These are phyloP conservation scores for Obba rivulosa DNA, from an alignment of 768 basidiomycete species.

Conservation along the genomic window DNA sequence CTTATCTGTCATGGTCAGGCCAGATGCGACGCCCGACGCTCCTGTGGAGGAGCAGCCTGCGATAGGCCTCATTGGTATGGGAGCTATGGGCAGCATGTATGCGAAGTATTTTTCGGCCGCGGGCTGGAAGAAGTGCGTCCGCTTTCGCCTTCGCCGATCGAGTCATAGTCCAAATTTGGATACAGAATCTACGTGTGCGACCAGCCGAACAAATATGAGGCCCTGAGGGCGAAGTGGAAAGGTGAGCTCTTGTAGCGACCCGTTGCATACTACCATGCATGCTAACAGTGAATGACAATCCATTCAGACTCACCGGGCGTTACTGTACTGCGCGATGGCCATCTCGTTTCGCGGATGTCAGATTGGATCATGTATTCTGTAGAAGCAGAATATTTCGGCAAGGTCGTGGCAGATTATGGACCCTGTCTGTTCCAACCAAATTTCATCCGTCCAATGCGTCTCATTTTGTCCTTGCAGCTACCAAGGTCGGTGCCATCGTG, in stretches of 20 bases:
- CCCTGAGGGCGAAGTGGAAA: conserved; percentile 53
- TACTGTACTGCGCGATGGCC: conserved; percentile 70
- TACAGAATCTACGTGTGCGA: conserved; percentile 88
- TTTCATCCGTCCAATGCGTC: conserved; percentile 3
- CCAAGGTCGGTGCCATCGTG: conserved; percentile 88
- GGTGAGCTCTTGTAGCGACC: conserved; percentile 36
- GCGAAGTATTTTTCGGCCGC: conserved; percentile 69
- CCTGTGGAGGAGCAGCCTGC: conserved; percentile 55
- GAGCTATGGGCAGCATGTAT: conserved; percentile 96
- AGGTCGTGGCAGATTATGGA: conserved; percentile 83
- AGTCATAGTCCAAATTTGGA: conserved; percentile 1
- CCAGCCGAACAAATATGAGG: conserved; percentile 64
- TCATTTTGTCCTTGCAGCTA: conserved; percentile 45
- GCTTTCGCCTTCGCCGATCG: not conserved
- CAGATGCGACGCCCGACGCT: conserved; percentile 27
- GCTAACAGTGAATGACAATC: not conserved
- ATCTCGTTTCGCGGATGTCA: conserved; percentile 80
- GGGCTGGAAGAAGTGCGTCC: conserved; percentile 76
- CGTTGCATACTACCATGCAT: not conserved
- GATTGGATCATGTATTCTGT: conserved; percentile 96
- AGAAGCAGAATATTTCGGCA: conserved; percentile 82
- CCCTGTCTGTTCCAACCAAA: conserved; percentile 51
- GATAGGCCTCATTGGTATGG: conserved; percentile 95
- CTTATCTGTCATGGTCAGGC: conserved; percentile 3
- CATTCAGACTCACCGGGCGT: conserved; percentile 53